Percentiles rank a stretch among this genome's conserved stretches.
Evolutionary conservation across 2,329 filamentous ascomycete species (phyloP).

Genomic region (Cercospora zeae-maydis): DNA sequence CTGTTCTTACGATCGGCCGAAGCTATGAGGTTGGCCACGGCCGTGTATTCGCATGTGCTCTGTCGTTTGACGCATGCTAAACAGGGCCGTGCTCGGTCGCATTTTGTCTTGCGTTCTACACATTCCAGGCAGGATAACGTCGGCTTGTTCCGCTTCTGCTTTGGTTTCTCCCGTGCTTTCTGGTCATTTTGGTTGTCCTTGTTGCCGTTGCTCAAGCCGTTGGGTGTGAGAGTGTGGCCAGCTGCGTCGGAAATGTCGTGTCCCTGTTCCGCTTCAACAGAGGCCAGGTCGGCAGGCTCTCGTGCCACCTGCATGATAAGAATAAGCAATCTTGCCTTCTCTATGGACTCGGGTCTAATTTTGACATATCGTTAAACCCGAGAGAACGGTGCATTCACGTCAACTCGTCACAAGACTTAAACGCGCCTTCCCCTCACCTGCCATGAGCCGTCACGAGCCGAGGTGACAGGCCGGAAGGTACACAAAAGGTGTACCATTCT

Average conservation of each 20-base stretch:
- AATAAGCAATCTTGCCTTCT: slow-evolving; percentile 1
- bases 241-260: slow-evolving; percentile 38
- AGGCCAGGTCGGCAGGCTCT: not conserved
- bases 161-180: slow-evolving; percentile 37
- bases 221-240: slow-evolving; percentile 71
- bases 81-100: slow-evolving; percentile 66
- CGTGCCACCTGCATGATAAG: slow-evolving; percentile 3
- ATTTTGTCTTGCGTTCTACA: slow-evolving; percentile 82
- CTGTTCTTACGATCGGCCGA: slow-evolving; percentile 46
- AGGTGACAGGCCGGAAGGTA: not conserved
- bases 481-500: not conserved
- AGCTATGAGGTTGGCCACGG: slow-evolving; percentile 68
- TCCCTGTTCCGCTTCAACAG: not conserved
- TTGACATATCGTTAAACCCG: slow-evolving; percentile 2
- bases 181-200: not conserved
- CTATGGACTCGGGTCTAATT: slow-evolving; percentile 5
- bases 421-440: not conserved
- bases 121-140: slow-evolving; percentile 76
- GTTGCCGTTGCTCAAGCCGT: slow-evolving; percentile 52
- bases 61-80: slow-evolving; percentile 68
- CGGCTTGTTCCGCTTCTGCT: slow-evolving; percentile 81
- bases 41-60: slow-evolving; percentile 70
- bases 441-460: not conserved
- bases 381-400: not conserved
- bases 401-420: not conserved